Evolutionary conservation across 176 grass and related monocot species (phyloP), one percentile per base, ranked within the genome.

Genomic region (Phoenix roebelenii): DNA sequence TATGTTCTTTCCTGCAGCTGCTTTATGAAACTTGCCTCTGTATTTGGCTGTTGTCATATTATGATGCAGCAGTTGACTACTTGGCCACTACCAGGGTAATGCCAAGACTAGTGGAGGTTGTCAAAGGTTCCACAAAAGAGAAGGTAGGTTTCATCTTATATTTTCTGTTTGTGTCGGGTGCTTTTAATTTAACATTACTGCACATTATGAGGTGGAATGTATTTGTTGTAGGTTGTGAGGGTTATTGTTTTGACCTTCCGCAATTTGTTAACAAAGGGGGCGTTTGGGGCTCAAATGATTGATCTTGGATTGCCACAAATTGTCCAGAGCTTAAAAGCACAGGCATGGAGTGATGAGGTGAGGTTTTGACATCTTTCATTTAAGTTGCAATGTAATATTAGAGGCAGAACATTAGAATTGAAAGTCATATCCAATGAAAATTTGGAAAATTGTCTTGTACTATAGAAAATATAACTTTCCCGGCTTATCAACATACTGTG

Each of bases 261-360:
- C 64, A 98, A 98, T 80, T 77, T 98, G 59, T 63, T 98, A 49
- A 66, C 76, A 54, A 92, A 88, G 64, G 80, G 78, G 18, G 81
- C 84, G 68, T 98, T 91, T 85, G 87, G 82, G 50, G 87, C 84
- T 18, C 93, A 98, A 82, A 88, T 98, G 93, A 92, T 98, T 48
- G 87, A 98, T 77, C 84, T 98, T 61, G 84, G 93, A 54, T 81
- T 98, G 76, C 87, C 84, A 0, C 88, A 92, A 60, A 83, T 89
- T 73, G 82, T 92, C 28, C 93, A 98, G 54, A 92, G 75, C 71
- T 77, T 98, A 67, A 98, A 98, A 85, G 84, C 82, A 73, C 93
- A 98, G 67, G 88, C 88, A 75, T 98, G 93, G 93, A 85, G 73
- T 68, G 93, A 98, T 81, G 93, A 98, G 93, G 93, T 92, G 70